Percentiles rank a stretch among this genome's conserved stretches.
Evolutionary conservation across 1,139 yeast species (phyloP).

Genomic region (Scheffersomyces titani): DNA sequence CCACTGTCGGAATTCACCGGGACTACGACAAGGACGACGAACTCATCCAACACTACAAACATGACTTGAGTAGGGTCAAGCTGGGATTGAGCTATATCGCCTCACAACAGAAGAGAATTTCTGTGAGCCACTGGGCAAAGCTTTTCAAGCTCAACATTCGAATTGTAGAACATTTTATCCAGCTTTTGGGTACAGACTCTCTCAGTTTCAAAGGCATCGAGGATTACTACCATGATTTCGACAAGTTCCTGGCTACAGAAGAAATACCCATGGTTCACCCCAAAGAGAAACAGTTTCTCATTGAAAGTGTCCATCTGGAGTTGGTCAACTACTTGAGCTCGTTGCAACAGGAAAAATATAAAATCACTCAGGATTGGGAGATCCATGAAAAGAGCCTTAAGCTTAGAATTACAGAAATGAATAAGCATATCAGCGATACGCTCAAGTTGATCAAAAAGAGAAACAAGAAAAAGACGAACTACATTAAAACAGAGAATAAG

Average conservation of each 20-base stretch:
- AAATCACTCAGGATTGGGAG: conserved; percentile 35
- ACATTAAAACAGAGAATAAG: conserved; percentile 37
- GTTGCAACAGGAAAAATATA: conserved; percentile 30
- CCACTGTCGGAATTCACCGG: conserved; percentile 9
- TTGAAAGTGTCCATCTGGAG: conserved; percentile 33
- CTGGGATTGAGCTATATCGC: conserved; percentile 45
- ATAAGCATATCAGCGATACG: conserved; percentile 33
- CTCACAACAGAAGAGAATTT: conserved; percentile 36
- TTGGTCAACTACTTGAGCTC: conserved; percentile 30
- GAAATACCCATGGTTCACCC: conserved; percentile 42
- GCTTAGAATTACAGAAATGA: conserved; percentile 41
- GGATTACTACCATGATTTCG: conserved; percentile 38
- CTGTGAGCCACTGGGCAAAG: conserved; percentile 34
- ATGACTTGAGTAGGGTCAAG: conserved; percentile 42
- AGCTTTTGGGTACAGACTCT: conserved; percentile 39
- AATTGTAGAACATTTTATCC: conserved; percentile 31
- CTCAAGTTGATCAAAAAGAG: conserved; percentile 47
- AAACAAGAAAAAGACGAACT: conserved; percentile 42
- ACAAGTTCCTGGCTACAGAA: conserved; percentile 29
- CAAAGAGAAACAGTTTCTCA: conserved; percentile 31
- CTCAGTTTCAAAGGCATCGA: conserved; percentile 48
- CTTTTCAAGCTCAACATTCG: conserved; percentile 35
- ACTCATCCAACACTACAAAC: conserved; percentile 41
- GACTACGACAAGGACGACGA: conserved; percentile 43
- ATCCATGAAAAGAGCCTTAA: conserved; percentile 29